Percentiles rank a stretch among this genome's conserved stretches.
Evolutionary conservation across 202 grass and related monocot genomes (phyloP).

Genomic region (Elaeis oleifera): DNA sequence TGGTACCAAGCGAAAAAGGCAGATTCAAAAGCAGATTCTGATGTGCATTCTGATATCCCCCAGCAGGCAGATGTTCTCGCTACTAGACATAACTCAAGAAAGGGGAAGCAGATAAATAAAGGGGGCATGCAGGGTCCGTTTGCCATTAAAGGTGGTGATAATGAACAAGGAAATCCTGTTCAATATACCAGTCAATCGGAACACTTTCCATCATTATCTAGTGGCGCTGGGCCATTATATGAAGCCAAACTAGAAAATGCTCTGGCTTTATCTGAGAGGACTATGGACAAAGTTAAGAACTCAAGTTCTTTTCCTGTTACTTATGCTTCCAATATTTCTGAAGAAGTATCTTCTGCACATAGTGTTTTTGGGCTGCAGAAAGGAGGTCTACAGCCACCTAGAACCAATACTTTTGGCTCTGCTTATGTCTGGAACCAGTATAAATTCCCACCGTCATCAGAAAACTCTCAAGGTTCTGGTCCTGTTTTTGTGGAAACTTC

Average conservation of each 20-base stretch:
- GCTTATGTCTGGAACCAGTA: slow-evolving; percentile 77
- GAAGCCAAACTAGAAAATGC: slow-evolving; percentile 37
- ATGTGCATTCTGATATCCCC: slow-evolving; percentile 59
- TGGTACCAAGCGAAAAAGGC: slow-evolving; percentile 77
- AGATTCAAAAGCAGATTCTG: slow-evolving; percentile 51
- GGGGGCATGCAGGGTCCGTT: slow-evolving; percentile 44
- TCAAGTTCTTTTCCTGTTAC: slow-evolving; percentile 47
- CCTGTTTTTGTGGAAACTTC: slow-evolving; percentile 45
- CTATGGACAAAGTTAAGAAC: slow-evolving; percentile 39
- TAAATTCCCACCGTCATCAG: slow-evolving; percentile 40
- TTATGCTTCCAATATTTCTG: slow-evolving; percentile 41
- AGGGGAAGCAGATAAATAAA: slow-evolving; percentile 63
- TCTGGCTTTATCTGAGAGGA: slow-evolving; percentile 44
- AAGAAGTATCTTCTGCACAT: slow-evolving; percentile 50
- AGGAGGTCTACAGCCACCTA: slow-evolving; percentile 40
- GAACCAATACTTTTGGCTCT: slow-evolving; percentile 46
- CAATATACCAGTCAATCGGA: slow-evolving; percentile 30
- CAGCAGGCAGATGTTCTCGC: slow-evolving; percentile 63
- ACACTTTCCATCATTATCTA: slow-evolving; percentile 37
- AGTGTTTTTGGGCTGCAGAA: slow-evolving; percentile 58
- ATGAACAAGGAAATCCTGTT: slow-evolving; percentile 50
- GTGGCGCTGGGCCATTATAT: slow-evolving; percentile 39
- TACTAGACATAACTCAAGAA: slow-evolving; percentile 50
- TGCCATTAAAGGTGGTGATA: slow-evolving; percentile 37
- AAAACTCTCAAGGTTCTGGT: slow-evolving; percentile 59